Percentiles rank a stretch among this genome's conserved stretches.
phyloP scores from a whole-genome alignment of 2,329 filamentous ascomycete species.

The Zalaria obscura region DNA sequence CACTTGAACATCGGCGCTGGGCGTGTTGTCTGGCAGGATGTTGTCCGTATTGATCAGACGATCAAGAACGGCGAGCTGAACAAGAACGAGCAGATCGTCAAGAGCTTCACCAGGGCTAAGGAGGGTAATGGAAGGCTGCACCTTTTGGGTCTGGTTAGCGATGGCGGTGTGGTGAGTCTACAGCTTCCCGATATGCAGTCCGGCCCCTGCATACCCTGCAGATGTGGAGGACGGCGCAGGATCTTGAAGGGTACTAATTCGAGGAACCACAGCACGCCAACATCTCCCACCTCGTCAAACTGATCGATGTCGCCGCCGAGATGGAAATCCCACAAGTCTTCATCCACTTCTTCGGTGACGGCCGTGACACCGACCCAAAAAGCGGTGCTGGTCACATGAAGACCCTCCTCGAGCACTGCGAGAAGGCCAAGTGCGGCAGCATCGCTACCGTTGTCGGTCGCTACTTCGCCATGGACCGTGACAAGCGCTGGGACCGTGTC shows the following conservation, averaged over 20 bases:
- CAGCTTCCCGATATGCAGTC: too few relatives aligned
- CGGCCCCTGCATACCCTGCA: too few relatives aligned
- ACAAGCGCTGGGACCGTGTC: conserved; percentile 96
- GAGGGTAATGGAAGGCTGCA: conserved; percentile 85
- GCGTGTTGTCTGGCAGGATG: conserved; percentile 89
- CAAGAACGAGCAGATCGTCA: conserved; percentile 62
- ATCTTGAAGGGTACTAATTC: too few relatives aligned
- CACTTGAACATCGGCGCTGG: conserved; percentile 98
- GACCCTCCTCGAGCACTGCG: conserved; percentile 62
- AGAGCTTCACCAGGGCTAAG: conserved; percentile 66
- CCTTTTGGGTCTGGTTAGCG: conserved; percentile 79
- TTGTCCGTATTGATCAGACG: conserved; percentile 82
- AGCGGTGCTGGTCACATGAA: conserved; percentile 79
- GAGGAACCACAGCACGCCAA: conserved; percentile 51
- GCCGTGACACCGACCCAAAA: conserved; percentile 95
- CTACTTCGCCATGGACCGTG: conserved; percentile 98
- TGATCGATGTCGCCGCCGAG: conserved; percentile 82
- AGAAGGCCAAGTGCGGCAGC: conserved; percentile 76
- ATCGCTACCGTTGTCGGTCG: conserved; percentile 87
- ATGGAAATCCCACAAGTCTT: conserved; percentile 79
- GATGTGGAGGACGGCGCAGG: too few relatives aligned
- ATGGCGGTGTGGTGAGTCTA: conserved; percentile 64
- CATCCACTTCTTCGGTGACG: conserved; percentile 98
- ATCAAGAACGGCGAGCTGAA: conserved; percentile 75
- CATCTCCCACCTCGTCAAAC: conserved; percentile 79